Evolutionary conservation across 768 basidiomycete species (phyloP).

Genomic region (Boletus rubroflammeus): DNA sequence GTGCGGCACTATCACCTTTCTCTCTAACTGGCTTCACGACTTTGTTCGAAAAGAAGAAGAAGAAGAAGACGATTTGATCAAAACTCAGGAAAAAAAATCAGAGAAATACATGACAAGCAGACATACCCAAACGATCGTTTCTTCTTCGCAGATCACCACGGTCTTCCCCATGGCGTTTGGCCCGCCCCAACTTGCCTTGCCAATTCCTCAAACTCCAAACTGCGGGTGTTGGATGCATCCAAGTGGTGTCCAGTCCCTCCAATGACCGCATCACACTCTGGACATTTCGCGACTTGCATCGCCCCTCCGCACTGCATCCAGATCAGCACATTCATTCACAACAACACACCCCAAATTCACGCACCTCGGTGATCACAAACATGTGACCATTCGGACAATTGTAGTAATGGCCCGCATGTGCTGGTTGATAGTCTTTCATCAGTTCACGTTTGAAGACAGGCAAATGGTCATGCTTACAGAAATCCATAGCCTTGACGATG

Average conservation of each 20-base stretch:
- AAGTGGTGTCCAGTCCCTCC: slow-evolving; percentile 48
- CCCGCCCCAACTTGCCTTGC: slow-evolving; percentile 31
- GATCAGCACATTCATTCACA: not conserved
- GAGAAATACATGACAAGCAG: not conserved
- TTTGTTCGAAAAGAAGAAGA: too few relatives aligned
- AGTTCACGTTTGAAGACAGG: not conserved
- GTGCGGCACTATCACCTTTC: too few relatives aligned
- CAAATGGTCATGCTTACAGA: slow-evolving; percentile 34
- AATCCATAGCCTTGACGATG: slow-evolving; percentile 49
- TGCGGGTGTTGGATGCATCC: slow-evolving; percentile 41
- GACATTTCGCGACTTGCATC: slow-evolving; percentile 43
- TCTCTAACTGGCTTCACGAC: too few relatives aligned
- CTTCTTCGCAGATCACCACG: slow-evolving; percentile 5
- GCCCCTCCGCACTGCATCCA: slow-evolving; percentile 55
- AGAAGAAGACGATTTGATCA: too few relatives aligned
- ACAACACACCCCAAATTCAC: not conserved
- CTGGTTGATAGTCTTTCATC: slow-evolving; percentile 17
- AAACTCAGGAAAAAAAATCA: not conserved
- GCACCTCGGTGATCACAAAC: slow-evolving; percentile 56
- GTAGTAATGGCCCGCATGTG: slow-evolving; percentile 44
- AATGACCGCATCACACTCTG: slow-evolving; percentile 54
- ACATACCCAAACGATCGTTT: not conserved
- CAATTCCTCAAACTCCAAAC: slow-evolving; percentile 45
- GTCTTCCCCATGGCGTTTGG: slow-evolving; percentile 28
- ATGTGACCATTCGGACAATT: slow-evolving; percentile 58